Base-by-base conservation (phyloP, 129 eudicot genomes). In the Helichrysum umbraculigerum region DNA sequence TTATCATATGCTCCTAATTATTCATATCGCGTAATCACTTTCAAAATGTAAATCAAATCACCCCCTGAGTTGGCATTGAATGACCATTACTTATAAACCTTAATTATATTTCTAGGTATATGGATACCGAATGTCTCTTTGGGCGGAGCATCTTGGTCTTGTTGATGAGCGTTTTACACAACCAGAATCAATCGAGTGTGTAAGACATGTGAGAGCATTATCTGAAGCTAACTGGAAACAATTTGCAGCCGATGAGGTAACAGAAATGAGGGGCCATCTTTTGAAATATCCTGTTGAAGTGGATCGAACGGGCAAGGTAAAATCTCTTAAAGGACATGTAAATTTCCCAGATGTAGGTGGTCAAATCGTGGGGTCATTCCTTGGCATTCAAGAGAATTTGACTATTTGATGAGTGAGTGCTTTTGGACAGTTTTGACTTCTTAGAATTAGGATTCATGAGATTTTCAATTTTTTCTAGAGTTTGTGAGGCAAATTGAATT, bases 341-440 rank as follows among this genome's bases (percentile, higher is more conserved):
- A 75, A 77, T 63, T 93, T 93, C 79, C 96, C 96, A 2, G 98
- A 93, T 68, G 89, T 93, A 20, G 98, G 98, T 4, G 98, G 98
- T 2, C 85, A 71, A 50, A 93, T 88, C 7, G 75, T 88, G n/a
- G 98, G 98, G 12, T 90, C 98, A 0, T 90, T 83, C 71, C 77
- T 82, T 22, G 98, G 83, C 2, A 82, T 90, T 76, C 97, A 88
- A 81, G 97, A 93, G 79, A 90, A 93, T 64, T 81, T 93, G 50
- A 93, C 98, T 39, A 90, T 93, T 52, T 91, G 81, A 83, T 17
- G 15, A 29, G 39, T 44, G 54, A 9, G 6, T 20, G 17, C 16
- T 71, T 69, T 50, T 65, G 32, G 61, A 59, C 54, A 66, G 6
- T 64, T 78, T 80, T 66, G 41, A 73, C 30, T 73, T 56, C 32